Conservation (phyloP, 176 grass and related monocot species). For the Rhynchospora pubera region DNA sequence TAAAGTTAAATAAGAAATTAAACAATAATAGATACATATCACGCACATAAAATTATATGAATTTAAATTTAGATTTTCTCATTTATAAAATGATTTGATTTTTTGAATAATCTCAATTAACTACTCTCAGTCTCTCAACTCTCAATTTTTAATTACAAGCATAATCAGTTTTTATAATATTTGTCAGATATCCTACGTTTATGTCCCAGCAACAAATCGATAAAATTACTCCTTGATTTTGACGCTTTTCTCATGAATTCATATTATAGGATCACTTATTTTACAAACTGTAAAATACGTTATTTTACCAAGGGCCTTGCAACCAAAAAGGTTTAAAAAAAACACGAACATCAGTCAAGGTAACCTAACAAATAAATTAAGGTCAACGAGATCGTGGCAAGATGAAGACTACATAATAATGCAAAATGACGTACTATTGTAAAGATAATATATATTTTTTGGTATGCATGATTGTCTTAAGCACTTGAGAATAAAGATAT, state of each 20-base stretch:
- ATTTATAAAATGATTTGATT: not conserved
- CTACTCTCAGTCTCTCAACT: too few species aligned
- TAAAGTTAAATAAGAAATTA: not conserved
- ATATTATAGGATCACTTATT: not conserved
- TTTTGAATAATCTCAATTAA: not conserved
- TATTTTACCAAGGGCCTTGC: not conserved
- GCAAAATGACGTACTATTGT: slow-evolving; percentile 17
- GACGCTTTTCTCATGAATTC: not conserved
- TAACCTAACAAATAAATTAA: not conserved
- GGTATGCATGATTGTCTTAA: slow-evolving; percentile 9
- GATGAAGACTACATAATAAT: not conserved
- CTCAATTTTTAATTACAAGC: too few species aligned
- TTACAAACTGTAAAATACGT: not conserved
- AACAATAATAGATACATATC: not conserved
- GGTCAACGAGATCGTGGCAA: slow-evolving; percentile 13
- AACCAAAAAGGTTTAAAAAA: not conserved
- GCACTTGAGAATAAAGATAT: not conserved
- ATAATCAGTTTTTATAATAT: not conserved
- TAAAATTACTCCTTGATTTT: not conserved
- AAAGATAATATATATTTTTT: not conserved
- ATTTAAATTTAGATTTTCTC: not conserved
- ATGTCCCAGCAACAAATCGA: not conserved
- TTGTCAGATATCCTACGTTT: not conserved
- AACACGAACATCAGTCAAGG: not conserved
- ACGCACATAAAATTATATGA: not conserved